phyloP scores from a whole-genome alignment of 352 stramenopile species.

The Globisporangium yorkense region DNA sequence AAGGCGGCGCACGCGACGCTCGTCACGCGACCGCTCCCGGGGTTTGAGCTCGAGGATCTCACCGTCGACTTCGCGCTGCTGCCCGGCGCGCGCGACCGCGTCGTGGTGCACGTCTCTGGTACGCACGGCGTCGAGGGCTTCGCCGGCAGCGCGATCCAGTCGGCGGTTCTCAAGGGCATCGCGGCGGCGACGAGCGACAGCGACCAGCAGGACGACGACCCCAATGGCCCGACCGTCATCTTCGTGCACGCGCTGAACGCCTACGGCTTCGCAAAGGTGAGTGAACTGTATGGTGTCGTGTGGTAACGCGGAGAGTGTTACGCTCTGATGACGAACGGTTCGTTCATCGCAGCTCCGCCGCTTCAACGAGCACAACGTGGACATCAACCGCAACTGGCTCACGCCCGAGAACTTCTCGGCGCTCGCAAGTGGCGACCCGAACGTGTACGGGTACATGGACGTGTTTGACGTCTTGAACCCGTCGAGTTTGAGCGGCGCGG shows the following conservation, averaged over 20 bases:
- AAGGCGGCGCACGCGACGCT: conserved; percentile 29
- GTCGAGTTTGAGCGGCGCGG: conserved; percentile 5
- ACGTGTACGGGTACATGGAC: conserved; percentile 73
- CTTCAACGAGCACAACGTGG: conserved; percentile 93
- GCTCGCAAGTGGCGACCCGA: conserved; percentile 51
- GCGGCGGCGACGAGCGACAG: neutral
- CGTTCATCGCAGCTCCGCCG: conserved; percentile 39
- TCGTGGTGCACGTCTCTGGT: conserved; percentile 73
- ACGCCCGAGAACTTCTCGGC: conserved; percentile 39
- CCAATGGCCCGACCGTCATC: conserved; percentile 61
- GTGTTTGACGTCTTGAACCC: conserved; percentile 72
- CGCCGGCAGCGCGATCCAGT: conserved; percentile 79
- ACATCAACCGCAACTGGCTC: conserved; percentile 92
- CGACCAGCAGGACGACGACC: conserved; percentile 3
- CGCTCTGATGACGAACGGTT: neutral
- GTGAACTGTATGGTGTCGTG: no score
- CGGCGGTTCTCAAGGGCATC: conserved; percentile 31
- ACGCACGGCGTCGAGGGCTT: conserved; percentile 84
- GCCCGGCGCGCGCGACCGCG: conserved; percentile 30
- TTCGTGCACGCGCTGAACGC: conserved; percentile 93
- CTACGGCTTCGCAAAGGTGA: conserved; percentile 80
- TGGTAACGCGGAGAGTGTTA: no score
- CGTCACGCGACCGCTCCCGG: conserved; percentile 37
- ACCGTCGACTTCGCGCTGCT: conserved; percentile 66
- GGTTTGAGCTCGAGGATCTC: conserved; percentile 21